Percentiles rank a stretch among this genome's conserved stretches.
phyloP scores from a whole-genome alignment of 2,329 filamentous ascomycete species.

The Fonsecaea pedrosoi region DNA sequence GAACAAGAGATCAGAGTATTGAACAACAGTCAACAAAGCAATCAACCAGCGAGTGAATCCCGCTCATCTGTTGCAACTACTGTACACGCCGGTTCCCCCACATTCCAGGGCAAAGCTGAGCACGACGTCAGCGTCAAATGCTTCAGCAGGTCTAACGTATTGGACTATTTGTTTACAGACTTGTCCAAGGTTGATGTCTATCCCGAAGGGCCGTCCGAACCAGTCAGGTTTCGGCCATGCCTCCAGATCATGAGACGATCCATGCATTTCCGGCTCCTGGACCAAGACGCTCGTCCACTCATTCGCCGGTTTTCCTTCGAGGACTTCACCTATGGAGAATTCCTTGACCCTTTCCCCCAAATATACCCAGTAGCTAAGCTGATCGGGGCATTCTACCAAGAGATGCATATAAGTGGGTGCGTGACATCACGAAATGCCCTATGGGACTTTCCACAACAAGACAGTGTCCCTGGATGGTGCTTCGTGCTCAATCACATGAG shows the following conservation, averaged over 20 bases:
- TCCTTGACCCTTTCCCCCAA: no score
- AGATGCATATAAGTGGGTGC: not conserved
- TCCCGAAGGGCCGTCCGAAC: conserved; percentile 8
- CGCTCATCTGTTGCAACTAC: not conserved
- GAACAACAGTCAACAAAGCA: not conserved
- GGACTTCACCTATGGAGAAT: no score
- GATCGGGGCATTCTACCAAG: not conserved
- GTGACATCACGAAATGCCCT: not conserved
- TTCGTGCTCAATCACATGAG: conserved; percentile 15
- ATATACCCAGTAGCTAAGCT: no score
- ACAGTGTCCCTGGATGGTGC: not conserved
- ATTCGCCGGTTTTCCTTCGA: no score
- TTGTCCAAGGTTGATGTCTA: conserved; percentile 2
- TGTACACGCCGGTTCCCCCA: not conserved
- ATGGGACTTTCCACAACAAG: not conserved
- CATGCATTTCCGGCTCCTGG: not conserved
- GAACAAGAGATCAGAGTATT: no score
- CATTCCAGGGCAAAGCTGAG: not conserved
- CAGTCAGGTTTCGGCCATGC: not conserved
- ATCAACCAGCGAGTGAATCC: not conserved
- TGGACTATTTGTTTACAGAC: conserved; percentile 9
- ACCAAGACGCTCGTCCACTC: no score
- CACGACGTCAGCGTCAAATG: not conserved
- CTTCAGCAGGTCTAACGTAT: not conserved
- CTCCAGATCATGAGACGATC: not conserved